Conservation (phyloP, 2,329 filamentous ascomycete genomes). For the Botrytis deweyae region DNA sequence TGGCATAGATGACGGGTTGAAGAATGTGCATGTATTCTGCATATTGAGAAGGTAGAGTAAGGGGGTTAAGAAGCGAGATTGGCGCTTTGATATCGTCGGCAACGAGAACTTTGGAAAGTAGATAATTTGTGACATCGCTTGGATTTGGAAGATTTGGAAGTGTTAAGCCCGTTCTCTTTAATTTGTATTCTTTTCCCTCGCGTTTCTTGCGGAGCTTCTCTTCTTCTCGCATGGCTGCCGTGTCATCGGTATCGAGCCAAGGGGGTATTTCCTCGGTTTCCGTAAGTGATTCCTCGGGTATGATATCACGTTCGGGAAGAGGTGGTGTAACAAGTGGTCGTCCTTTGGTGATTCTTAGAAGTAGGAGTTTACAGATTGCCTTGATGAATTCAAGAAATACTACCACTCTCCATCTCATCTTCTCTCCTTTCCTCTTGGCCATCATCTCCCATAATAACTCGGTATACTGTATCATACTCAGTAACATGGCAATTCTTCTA, state of each 20-base stretch:
- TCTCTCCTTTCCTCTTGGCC: slow-evolving; percentile 78
- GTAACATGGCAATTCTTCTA: slow-evolving; percentile 72
- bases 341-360: slow-evolving; percentile 79
- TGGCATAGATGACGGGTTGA: slow-evolving; percentile 81
- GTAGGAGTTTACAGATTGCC: slow-evolving; percentile 75
- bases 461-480: slow-evolving; percentile 92
- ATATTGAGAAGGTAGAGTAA: slow-evolving; percentile 70
- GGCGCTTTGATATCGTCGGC: slow-evolving; percentile 97
- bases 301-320: slow-evolving; percentile 79
- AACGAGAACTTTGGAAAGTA: slow-evolving; percentile 85
- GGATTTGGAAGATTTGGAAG: slow-evolving; percentile 80
- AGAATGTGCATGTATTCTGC: slow-evolving; percentile 93
- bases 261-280: slow-evolving; percentile 44
- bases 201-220: slow-evolving; percentile 12
- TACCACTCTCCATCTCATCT: slow-evolving; percentile 84
- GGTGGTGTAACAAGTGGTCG: slow-evolving; percentile 80
- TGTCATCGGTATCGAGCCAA: slow-evolving; percentile 41
- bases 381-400: slow-evolving; percentile 84
- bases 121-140: slow-evolving; percentile 80
- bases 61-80: slow-evolving; percentile 76
- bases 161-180: slow-evolving; percentile 90
- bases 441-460: slow-evolving; percentile 98
- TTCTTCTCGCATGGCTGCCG: slow-evolving; percentile 26
- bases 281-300: slow-evolving; percentile 56
- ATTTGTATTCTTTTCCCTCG: slow-evolving; percentile 67